Percentiles rank a stretch among this genome's conserved stretches.
Evolutionary conservation across 108 stramenopile genomes (phyloP).

Genomic region (Skeletonema grethae): DNA sequence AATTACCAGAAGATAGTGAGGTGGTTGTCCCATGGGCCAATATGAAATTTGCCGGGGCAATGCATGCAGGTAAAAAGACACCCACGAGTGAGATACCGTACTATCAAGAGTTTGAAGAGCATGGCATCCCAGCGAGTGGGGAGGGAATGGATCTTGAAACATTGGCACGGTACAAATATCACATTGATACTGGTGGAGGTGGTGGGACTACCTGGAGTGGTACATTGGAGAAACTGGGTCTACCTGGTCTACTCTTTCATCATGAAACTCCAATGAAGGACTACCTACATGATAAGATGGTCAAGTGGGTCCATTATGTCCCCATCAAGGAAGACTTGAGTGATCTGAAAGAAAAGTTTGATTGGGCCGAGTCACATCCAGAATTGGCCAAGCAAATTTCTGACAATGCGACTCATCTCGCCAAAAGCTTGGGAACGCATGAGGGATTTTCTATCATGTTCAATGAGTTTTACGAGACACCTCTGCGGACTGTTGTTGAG

Average conservation of each 20-base stretch:
- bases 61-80: conserved; percentile 13
- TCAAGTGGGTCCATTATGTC: conserved; percentile 16
- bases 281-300: conserved; percentile 10
- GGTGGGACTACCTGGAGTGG: conserved; percentile 37
- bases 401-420: not conserved
- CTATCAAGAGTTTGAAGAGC: conserved; percentile 19
- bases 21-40: conserved; percentile 23
- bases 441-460: conserved; percentile 1
- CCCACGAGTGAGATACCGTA: not conserved
- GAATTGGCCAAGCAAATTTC: conserved; percentile 12
- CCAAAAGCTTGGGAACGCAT: not conserved
- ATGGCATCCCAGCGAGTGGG: conserved; percentile 25
- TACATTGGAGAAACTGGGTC: conserved; percentile 25
- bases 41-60: conserved; percentile 27
- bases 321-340: conserved; percentile 14
- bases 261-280: conserved; percentile 11
- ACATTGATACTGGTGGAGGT: conserved; percentile 49
- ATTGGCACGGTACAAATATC: conserved; percentile 35
- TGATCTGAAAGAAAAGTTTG: conserved; percentile 20
- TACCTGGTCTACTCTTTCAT: conserved; percentile 14
- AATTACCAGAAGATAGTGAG: not conserved
- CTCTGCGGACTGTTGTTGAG: not conserved
- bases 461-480: not conserved
- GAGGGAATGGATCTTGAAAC: conserved; percentile 16
- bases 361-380: conserved; percentile 17